phyloP scores from a whole-genome alignment of 176 grass and related monocot genomes.

The Eleusine indica region DNA sequence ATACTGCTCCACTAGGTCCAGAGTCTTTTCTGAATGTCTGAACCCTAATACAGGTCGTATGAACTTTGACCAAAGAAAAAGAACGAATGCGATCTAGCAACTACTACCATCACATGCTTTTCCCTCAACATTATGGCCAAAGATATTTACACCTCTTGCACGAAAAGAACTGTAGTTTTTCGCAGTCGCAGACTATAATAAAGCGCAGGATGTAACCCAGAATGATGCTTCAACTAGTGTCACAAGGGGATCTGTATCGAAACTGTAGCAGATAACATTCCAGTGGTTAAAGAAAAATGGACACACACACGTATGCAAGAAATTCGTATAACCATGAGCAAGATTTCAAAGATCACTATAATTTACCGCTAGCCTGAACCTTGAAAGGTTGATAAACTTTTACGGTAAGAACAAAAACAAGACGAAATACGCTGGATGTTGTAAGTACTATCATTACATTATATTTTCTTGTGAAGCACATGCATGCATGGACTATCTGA shows the following conservation, averaged over 20 bases:
- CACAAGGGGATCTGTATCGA: not conserved
- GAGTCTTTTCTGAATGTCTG: not conserved
- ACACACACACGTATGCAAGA: not conserved
- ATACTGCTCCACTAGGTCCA: conserved; percentile 20
- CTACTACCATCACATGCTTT: not conserved
- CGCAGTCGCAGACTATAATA: not conserved
- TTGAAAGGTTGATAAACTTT: conserved; percentile 17
- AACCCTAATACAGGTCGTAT: not conserved
- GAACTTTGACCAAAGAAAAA: not conserved
- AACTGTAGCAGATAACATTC: not conserved
- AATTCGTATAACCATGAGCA: not conserved
- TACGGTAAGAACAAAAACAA: not conserved
- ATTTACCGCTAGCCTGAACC: conserved; percentile 6
- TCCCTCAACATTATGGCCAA: conserved; percentile 6
- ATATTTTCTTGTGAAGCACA: not conserved
- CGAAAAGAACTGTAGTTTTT: too few species aligned
- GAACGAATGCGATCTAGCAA: not conserved
- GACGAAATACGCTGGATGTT: conserved; percentile 10
- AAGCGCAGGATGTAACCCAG: not conserved
- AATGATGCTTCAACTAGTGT: conserved; percentile 1
- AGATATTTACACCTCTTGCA: too few species aligned
- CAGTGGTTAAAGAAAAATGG: not conserved
- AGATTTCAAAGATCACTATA: not conserved
- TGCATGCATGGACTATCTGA: conserved; percentile 19
- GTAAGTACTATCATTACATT: not conserved